A percentile compares a stretch with the other conserved stretches of the same genome.
These are phyloP conservation scores for Pyrus hybrid DNA, from an alignment of 331 rosid genomes.

Conservation along the genomic window DNA sequence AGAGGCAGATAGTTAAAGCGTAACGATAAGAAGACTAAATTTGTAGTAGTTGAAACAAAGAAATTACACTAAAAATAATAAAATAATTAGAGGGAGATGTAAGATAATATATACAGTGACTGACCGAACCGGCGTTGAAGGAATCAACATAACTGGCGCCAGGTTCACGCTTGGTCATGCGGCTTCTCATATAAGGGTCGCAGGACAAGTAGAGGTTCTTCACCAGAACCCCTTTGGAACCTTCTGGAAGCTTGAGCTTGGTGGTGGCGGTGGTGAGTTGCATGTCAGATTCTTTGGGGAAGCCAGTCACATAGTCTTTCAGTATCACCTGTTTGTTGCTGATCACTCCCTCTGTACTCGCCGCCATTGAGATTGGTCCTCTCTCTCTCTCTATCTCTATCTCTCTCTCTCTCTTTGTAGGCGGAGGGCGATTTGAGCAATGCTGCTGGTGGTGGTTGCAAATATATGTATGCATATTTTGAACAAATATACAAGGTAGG, in stretches of 20 bases:
- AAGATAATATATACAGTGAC: background rate
- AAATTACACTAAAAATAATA: background rate
- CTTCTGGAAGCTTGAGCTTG: conserved; percentile 21
- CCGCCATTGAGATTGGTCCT: background rate
- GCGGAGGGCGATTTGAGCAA: too few species aligned
- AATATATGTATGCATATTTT: too few species aligned
- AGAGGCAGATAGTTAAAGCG: too few species aligned
- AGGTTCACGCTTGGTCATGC: background rate
- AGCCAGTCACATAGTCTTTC: conserved; percentile 10
- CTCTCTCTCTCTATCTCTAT: background rate
- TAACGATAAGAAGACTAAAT: too few species aligned
- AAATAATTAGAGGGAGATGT: too few species aligned
- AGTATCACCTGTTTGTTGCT: conserved; percentile 24
- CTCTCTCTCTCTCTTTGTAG: accelerated
- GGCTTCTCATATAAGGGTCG: conserved; percentile 26
- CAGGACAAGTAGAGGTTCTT: conserved; percentile 25
- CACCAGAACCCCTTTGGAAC: conserved; percentile 14
- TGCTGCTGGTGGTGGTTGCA: too few species aligned
- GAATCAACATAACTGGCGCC: background rate
- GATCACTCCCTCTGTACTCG: background rate
- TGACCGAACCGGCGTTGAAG: conserved; percentile 10
- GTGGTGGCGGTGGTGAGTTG: background rate
- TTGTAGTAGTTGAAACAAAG: too few species aligned
- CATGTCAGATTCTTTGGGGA: conserved; percentile 27
- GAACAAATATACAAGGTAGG: too few species aligned